Conservation (phyloP, 495 filamentous ascomycete species). For the Aspergillus conjunctus region DNA sequence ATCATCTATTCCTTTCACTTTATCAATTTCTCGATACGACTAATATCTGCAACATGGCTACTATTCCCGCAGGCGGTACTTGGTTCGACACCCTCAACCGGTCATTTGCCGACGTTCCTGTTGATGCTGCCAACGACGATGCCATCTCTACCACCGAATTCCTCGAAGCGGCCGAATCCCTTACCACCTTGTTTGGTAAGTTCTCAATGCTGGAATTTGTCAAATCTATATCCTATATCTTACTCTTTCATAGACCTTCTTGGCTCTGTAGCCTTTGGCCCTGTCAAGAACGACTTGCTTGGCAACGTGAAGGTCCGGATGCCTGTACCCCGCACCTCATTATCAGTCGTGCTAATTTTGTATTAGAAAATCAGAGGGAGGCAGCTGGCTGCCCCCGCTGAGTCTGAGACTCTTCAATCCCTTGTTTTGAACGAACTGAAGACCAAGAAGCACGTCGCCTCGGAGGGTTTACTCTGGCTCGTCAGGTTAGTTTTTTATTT, state of each 20-base stretch:
- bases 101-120: conserved; percentile 79
- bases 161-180: conserved; percentile 83
- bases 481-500: conserved; percentile 62
- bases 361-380: conserved; percentile 86
- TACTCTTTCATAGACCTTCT: conserved; percentile 64
- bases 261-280: conserved; percentile 76
- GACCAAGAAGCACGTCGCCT: conserved; percentile 78
- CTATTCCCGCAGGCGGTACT: conserved; percentile 65
- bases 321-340: conserved; percentile 13
- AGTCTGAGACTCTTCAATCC: conserved; percentile 78
- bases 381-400: conserved; percentile 71
- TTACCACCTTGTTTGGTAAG: conserved; percentile 83
- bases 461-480: conserved; percentile 91
- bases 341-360: conserved; percentile 16
- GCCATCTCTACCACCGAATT: conserved; percentile 79
- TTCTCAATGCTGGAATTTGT: not conserved
- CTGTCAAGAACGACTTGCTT: conserved; percentile 86
- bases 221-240: not conserved
- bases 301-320: conserved; percentile 84
- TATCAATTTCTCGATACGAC: conserved; percentile 18
- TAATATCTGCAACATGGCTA: conserved; percentile 28
- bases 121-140: conserved; percentile 64
- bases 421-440: conserved; percentile 86
- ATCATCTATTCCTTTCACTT: conserved; percentile 17
- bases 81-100: conserved; percentile 81